These are phyloP conservation scores for Mucor plumbeus DNA, from an alignment of 371 early-diverging fungal species.

Conservation along the genomic window DNA sequence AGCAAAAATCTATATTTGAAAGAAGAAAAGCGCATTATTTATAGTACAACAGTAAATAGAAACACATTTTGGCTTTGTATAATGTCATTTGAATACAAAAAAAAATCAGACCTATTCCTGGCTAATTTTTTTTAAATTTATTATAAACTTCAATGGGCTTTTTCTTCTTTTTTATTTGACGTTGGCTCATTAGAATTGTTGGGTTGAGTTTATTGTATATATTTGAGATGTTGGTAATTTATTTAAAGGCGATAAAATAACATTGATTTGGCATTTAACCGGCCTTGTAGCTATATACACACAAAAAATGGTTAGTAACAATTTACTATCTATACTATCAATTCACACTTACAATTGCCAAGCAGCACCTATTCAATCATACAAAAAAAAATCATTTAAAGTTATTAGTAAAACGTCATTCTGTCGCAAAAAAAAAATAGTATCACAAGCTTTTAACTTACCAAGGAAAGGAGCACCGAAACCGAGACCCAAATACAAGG, in stretches of 20 bases:
- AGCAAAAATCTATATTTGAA: neutral
- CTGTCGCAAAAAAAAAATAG: neutral
- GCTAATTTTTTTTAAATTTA: neutral
- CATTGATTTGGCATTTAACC: slow-evolving; percentile 32
- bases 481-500: slow-evolving; percentile 56
- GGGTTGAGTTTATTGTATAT: neutral
- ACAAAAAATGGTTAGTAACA: slow-evolving; percentile 12
- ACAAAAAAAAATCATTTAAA: neutral
- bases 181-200: neutral
- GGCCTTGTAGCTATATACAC: slow-evolving; percentile 45
- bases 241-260: neutral
- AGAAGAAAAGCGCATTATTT: slow-evolving; percentile 14
- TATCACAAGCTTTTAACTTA: slow-evolving; percentile 26
- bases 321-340: neutral
- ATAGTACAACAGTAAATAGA: slow-evolving; percentile 10
- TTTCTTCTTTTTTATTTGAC: neutral
- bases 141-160: neutral
- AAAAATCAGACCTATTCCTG: slow-evolving; percentile 1
- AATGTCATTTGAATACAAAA: slow-evolving; percentile 3
- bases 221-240: neutral
- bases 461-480: slow-evolving; percentile 66
- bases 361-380: slow-evolving; percentile 33
- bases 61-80: neutral
- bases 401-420: slow-evolving; percentile 10
- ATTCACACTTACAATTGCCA: slow-evolving; percentile 52